A percentile compares a stretch with the other conserved stretches of the same genome.
Conservation (phyloP, 768 basidiomycete species). For the Cyathus striatus region DNA sequence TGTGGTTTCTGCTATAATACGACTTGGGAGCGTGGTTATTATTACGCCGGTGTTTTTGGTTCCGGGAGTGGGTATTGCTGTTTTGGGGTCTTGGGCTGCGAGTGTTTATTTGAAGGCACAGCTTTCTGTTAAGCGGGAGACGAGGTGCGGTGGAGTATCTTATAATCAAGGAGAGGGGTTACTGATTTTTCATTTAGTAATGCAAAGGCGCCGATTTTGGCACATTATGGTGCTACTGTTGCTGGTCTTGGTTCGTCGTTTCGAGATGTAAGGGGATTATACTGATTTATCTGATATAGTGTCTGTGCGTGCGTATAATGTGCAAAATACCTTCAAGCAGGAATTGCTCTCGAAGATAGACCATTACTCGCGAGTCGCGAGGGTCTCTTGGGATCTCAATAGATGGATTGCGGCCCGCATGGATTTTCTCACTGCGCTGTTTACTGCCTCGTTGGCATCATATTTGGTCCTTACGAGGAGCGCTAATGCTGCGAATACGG, state of each 20-base stretch:
- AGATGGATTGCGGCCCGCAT: slow-evolving; percentile 47
- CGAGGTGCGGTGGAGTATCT: too few relatives aligned
- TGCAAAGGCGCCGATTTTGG: slow-evolving; percentile 35
- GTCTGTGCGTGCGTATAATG: slow-evolving; percentile 67
- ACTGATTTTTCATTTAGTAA: slow-evolving; percentile 11
- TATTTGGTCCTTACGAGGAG: slow-evolving; percentile 45
- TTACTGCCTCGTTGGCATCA: slow-evolving; percentile 48
- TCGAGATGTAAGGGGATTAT: background rate
- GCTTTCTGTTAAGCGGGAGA: too few relatives aligned
- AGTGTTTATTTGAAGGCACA: too few relatives aligned
- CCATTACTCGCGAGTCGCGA: slow-evolving; percentile 38
- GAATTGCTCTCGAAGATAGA: slow-evolving; percentile 51
- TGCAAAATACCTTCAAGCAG: slow-evolving; percentile 43
- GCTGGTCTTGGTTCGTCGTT: slow-evolving; percentile 40
- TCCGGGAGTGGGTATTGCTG: too few relatives aligned
- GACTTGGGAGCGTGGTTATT: too few relatives aligned
- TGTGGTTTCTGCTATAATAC: background rate
- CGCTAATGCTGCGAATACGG: slow-evolving; percentile 33
- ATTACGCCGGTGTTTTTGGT: too few relatives aligned
- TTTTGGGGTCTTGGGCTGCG: too few relatives aligned
- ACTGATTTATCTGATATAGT: slow-evolving; percentile 25
- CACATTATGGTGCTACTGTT: slow-evolving; percentile 42
- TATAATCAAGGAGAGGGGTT: slow-evolving; percentile 11
- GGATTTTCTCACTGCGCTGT: slow-evolving; percentile 48
- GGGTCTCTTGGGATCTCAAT: slow-evolving; percentile 50